Percentiles rank a stretch among this genome's conserved stretches.
These are phyloP conservation scores for Grifola frondosa DNA, from an alignment of 1,284 basidiomycete genomes.

Conservation along the genomic window DNA sequence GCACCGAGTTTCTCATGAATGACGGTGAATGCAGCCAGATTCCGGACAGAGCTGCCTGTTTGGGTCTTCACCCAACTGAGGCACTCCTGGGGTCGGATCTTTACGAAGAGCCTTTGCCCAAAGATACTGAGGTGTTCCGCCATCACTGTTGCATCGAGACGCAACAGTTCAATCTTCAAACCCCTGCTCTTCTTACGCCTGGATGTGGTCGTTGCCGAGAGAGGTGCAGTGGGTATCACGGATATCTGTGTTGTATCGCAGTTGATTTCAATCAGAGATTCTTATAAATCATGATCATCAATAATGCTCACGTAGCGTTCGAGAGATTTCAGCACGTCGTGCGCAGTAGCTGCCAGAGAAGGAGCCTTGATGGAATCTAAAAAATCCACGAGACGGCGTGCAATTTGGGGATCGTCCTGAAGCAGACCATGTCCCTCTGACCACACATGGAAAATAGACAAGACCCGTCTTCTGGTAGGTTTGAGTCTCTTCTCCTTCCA, in stretches of 20 bases:
- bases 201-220: conserved; percentile 19
- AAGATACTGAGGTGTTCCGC: conserved; percentile 65
- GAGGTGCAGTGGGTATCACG: conserved; percentile 22
- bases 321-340: conserved; percentile 50
- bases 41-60: conserved; percentile 38
- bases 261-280: conserved; percentile 6
- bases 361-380: conserved; percentile 42
- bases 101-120: conserved; percentile 57
- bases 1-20: conserved; percentile 59
- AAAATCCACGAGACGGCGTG: conserved; percentile 55
- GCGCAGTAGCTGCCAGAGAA: conserved; percentile 46
- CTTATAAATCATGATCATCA: background rate
- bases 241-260: conserved; percentile 23
- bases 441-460: conserved; percentile 61
- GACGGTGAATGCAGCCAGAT: conserved; percentile 55
- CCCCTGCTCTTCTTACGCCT: conserved; percentile 41
- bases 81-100: conserved; percentile 62
- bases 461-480: conserved; percentile 55
- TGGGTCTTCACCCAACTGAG: conserved; percentile 50
- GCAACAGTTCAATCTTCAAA: conserved; percentile 51
- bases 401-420: conserved; percentile 63
- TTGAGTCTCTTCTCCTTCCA: conserved; percentile 66
- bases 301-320: conserved; percentile 50
- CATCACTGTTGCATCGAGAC: conserved; percentile 52
- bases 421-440: conserved; percentile 57